Conservation (phyloP, 2,329 filamentous ascomycete genomes). For the Hysterium pulicare region DNA sequence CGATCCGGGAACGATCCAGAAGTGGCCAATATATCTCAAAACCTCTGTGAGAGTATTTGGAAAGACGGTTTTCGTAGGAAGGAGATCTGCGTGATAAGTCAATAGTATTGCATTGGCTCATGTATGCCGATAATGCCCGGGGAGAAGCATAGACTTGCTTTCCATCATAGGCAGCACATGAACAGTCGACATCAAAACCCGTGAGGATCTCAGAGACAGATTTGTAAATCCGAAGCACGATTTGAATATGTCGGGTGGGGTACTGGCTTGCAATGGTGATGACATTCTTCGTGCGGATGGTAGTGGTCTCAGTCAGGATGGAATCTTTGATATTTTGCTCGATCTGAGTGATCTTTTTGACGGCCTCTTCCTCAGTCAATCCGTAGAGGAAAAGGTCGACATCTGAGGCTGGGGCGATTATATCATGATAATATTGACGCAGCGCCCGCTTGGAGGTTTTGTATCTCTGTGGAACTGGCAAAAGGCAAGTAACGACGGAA, state of each 20-base stretch:
- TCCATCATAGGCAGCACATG: slow-evolving; percentile 77
- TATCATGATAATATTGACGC: slow-evolving; percentile 70
- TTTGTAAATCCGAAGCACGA: slow-evolving; percentile 82
- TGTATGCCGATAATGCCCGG: slow-evolving; percentile 71
- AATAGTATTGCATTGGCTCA: slow-evolving; percentile 78
- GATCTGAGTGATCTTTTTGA: slow-evolving; percentile 81
- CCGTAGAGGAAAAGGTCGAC: slow-evolving; percentile 85
- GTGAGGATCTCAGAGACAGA: slow-evolving; percentile 80
- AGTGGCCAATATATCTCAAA: slow-evolving; percentile 81
- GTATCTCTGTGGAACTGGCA: slow-evolving; percentile 59
- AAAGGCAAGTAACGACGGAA: slow-evolving; percentile 72
- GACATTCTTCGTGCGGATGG: slow-evolving; percentile 80
- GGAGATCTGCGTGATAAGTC: slow-evolving; percentile 77
- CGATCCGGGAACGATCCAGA: slow-evolving; percentile 70
- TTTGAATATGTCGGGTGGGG: slow-evolving; percentile 78
- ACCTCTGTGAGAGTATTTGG: slow-evolving; percentile 80
- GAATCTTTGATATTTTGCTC: slow-evolving; percentile 72
- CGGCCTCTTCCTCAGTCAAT: slow-evolving; percentile 69
- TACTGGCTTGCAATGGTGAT: slow-evolving; percentile 84
- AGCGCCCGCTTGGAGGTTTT: slow-evolving; percentile 39
- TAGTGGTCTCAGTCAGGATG: slow-evolving; percentile 78
- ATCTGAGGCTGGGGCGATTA: slow-evolving; percentile 77
- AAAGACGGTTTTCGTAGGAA: slow-evolving; percentile 83
- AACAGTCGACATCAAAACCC: slow-evolving; percentile 84
- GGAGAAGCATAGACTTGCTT: slow-evolving; percentile 76